Evolutionary conservation across 371 early-diverging fungal genomes (phyloP).

Genomic region (Smittium mucronatum): DNA sequence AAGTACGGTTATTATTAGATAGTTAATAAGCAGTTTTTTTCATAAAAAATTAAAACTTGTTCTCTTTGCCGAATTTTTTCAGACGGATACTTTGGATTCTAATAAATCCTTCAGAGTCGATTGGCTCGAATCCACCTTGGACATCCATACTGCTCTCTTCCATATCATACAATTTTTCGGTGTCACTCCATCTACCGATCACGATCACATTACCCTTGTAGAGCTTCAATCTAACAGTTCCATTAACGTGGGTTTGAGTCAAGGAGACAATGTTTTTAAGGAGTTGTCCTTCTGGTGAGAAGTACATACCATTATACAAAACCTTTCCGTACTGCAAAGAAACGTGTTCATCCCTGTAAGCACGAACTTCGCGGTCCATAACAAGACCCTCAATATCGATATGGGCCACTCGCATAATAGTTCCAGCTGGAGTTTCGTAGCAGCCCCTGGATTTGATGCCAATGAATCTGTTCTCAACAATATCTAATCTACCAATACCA

Average conservation of each 20-base stretch:
- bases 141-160: constrained; percentile 91
- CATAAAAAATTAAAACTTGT: background rate
- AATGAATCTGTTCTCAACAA: constrained; percentile 96
- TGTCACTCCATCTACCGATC: constrained; percentile 73
- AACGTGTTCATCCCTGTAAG: constrained; percentile 75
- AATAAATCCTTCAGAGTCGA: constrained; percentile 92
- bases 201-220: constrained; percentile 88
- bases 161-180: constrained; percentile 82
- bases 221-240: constrained; percentile 82
- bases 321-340: constrained; percentile 55
- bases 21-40: no score
- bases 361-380: constrained; percentile 88
- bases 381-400: constrained; percentile 90
- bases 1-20: no score
- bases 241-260: constrained; percentile 75
- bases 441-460: constrained; percentile 97
- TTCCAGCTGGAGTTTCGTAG: constrained; percentile 96
- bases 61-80: constrained; percentile 65
- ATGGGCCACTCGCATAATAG: constrained; percentile 86
- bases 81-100: constrained; percentile 89
- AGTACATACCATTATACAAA: constrained; percentile 91
- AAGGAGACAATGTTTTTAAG: constrained; percentile 62
- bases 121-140: constrained; percentile 85
- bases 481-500: constrained; percentile 94
- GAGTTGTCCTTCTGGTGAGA: constrained; percentile 88